A percentile compares a stretch with the other conserved stretches of the same genome.
phyloP scores from a whole-genome alignment of 352 stramenopile genomes.

The Phytophthora tubulina region DNA sequence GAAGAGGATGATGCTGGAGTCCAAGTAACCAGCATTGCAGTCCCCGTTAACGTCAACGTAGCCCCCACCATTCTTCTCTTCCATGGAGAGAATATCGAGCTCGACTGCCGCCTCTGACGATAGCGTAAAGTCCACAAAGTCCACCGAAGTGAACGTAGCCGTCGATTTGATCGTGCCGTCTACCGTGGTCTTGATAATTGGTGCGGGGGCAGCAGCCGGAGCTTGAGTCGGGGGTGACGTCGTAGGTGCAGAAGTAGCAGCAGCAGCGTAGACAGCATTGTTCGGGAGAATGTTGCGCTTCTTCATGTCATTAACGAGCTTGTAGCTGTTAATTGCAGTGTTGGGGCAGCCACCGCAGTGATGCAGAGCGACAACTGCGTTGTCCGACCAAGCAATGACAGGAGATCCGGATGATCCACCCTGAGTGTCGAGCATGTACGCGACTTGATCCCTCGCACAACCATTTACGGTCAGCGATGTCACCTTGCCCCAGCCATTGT shows the following conservation, averaged over 20 bases:
- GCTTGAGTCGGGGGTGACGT: constrained; percentile 27
- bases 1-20: constrained; percentile 74
- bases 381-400: constrained; percentile 66
- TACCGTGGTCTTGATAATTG: constrained; percentile 42
- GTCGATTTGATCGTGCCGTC: constrained; percentile 78
- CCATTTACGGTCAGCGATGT: constrained; percentile 53
- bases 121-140: constrained; percentile 74
- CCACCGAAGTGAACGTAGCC: constrained; percentile 58
- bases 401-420: constrained; percentile 80
- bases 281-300: constrained; percentile 51
- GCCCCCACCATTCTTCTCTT: constrained; percentile 39
- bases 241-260: constrained; percentile 32
- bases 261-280: constrained; percentile 43
- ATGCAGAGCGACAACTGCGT: constrained; percentile 76
- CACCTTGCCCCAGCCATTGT: constrained; percentile 53
- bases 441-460: constrained; percentile 66
- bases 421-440: constrained; percentile 77
- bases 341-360: constrained; percentile 88
- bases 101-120: constrained; percentile 51
- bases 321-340: constrained; percentile 74
- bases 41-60: constrained; percentile 75
- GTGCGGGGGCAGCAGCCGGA: constrained; percentile 15
- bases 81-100: constrained; percentile 76
- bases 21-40: constrained; percentile 76
- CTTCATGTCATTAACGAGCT: constrained; percentile 66